Evolutionary conservation across 192 early-diverging fungal species (phyloP).

Genomic region (Coemansia sp.): DNA sequence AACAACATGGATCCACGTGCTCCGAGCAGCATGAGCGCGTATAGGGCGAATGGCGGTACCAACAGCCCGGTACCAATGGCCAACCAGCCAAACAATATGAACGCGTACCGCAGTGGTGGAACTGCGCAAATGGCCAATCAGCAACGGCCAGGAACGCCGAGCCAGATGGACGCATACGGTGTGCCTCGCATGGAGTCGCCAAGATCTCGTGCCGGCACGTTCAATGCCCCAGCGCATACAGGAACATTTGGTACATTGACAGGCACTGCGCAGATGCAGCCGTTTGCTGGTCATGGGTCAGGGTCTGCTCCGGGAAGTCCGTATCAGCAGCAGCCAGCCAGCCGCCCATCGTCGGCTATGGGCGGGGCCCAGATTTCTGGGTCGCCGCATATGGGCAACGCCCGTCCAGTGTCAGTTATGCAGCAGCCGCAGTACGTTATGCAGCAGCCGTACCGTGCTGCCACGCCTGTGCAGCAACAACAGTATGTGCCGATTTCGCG

Average conservation of each 20-base stretch:
- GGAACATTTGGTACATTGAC: constrained; percentile 46
- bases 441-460: constrained; percentile 18
- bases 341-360: constrained; percentile 24
- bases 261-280: constrained; percentile 26
- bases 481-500: constrained; percentile 16
- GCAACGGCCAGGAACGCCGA: constrained; percentile 20
- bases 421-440: constrained; percentile 6
- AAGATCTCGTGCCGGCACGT: constrained; percentile 33
- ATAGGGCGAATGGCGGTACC: constrained; percentile 8
- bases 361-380: constrained; percentile 5
- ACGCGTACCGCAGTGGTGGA: constrained; percentile 9
- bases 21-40: constrained; percentile 26
- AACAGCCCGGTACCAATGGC: constrained; percentile 14
- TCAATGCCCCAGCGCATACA: constrained; percentile 29
- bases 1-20: constrained; percentile 15
- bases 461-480: constrained; percentile 32
- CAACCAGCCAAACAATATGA: constrained; percentile 18
- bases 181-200: constrained; percentile 36
- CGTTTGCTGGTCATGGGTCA: constrained; percentile 16
- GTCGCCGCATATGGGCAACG: not conserved
- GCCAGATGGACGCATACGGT: constrained; percentile 14
- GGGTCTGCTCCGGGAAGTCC: constrained; percentile 35
- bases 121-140: constrained; percentile 8
- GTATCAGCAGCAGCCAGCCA: constrained; percentile 23
- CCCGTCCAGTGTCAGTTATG: constrained; percentile 13